Evolutionary conservation across 257 asterid species (phyloP).

Genomic region (Gentiana macrophylla): DNA sequence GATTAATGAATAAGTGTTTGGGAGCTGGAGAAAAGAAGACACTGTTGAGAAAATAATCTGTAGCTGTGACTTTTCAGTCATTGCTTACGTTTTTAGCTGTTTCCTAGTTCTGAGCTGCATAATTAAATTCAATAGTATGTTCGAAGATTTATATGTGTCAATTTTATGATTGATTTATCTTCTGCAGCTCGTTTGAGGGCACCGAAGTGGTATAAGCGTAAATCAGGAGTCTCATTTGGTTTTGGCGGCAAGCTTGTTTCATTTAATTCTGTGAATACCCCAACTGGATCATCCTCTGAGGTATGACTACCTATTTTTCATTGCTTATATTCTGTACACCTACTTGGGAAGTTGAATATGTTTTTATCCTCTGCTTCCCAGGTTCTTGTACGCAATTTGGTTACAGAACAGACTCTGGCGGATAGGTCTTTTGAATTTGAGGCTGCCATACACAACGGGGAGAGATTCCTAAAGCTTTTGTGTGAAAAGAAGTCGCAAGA

Average conservation of each 20-base stretch:
- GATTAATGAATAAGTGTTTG: no score
- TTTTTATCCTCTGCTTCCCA: slow-evolving; percentile 16
- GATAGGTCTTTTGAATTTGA: slow-evolving; percentile 84
- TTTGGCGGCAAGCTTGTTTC: slow-evolving; percentile 98
- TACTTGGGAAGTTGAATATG: neutral
- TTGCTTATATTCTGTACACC: slow-evolving; percentile 5
- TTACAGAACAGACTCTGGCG: slow-evolving; percentile 62
- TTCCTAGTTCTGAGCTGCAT: neutral
- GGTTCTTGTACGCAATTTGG: slow-evolving; percentile 73
- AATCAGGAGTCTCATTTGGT: slow-evolving; percentile 96
- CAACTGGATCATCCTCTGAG: slow-evolving; percentile 72
- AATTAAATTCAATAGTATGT: neutral
- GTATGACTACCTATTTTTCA: slow-evolving; percentile 22
- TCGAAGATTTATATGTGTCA: slow-evolving; percentile 3
- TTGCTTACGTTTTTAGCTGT: slow-evolving; percentile 1
- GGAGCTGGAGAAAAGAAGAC: no score
- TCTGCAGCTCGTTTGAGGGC: slow-evolving; percentile 75
- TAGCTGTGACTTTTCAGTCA: no score
- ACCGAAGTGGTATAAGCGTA: slow-evolving; percentile 88
- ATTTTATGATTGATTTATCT: slow-evolving; percentile 16
- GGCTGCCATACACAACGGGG: slow-evolving; percentile 72
- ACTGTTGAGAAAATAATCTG: no score
- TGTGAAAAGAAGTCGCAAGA: slow-evolving; percentile 84
- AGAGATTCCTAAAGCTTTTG: slow-evolving; percentile 60
- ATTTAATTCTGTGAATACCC: slow-evolving; percentile 49